A percentile compares a stretch with the other conserved stretches of the same genome.
Conservation (phyloP, 2,329 filamentous ascomycete genomes). For the Drechslerella stenobrocha region DNA sequence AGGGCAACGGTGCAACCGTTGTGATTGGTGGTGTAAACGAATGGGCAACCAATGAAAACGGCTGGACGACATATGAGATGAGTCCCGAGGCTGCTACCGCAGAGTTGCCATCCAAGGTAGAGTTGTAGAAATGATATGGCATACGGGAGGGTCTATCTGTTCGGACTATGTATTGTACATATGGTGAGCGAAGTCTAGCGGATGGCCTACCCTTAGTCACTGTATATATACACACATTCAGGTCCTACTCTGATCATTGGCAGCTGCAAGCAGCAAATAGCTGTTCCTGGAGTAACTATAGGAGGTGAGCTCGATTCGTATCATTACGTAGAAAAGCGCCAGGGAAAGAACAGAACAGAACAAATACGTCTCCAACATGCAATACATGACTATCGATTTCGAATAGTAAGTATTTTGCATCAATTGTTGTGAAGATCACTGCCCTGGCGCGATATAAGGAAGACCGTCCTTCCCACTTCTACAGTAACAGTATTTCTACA, state of each 20-base stretch:
- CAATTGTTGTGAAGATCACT: slow-evolving; percentile 49
- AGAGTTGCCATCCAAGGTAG: slow-evolving; percentile 17
- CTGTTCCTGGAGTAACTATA: no score
- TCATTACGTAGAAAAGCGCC: no score
- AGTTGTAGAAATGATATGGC: slow-evolving; percentile 41
- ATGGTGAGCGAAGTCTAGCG: no score
- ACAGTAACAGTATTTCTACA: slow-evolving; percentile 10
- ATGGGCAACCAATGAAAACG: slow-evolving; percentile 67
- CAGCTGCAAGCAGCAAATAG: no score
- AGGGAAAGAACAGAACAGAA: slow-evolving; percentile 48
- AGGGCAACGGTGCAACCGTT: slow-evolving; percentile 63
- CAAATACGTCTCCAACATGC: slow-evolving; percentile 48
- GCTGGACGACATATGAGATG: slow-evolving; percentile 77
- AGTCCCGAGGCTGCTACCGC: slow-evolving; percentile 60
- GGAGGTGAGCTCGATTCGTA: no score
- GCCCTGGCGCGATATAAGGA: slow-evolving; percentile 47
- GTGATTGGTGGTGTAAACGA: slow-evolving; percentile 82
- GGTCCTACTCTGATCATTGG: slow-evolving; percentile 33
- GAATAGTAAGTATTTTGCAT: slow-evolving; percentile 17
- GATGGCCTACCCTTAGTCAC: not conserved
- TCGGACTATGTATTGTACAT: slow-evolving; percentile 14
- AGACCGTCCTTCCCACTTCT: slow-evolving; percentile 19
- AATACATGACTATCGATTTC: slow-evolving; percentile 10
- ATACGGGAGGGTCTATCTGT: slow-evolving; percentile 21
- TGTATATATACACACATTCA: slow-evolving; percentile 19